Base-by-base conservation (phyloP, 495 filamentous ascomycete genomes). In the Penicillium argentinense region DNA sequence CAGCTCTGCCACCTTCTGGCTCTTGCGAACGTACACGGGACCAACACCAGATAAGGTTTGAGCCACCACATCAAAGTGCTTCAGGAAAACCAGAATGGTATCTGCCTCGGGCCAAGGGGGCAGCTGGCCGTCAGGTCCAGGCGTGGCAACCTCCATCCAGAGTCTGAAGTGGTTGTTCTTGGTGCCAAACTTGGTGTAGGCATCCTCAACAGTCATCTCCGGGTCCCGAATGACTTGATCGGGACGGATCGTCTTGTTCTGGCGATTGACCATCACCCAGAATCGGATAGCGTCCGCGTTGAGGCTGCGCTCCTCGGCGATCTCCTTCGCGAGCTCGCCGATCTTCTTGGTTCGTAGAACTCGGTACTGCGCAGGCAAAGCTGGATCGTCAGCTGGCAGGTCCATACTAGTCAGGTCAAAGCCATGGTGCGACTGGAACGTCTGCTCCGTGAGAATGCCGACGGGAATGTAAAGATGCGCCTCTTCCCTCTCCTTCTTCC, bases 241-340 rank as follows among this genome's bases (percentile, higher is more conserved):
- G 1, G 95, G 93, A 19, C 93, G 80, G 32, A 86, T 85, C 0
- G 93, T 97, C 71, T 96, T 96, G 62, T 99, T 99, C 59, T 99
- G 93, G 8, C 93, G 88, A 57, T 96, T 97, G 0, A 99, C 95
- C 89, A 99, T 96, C 28, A 87, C 82, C 95, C 93, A 97, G 33
- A 96, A 77, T 22, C 93, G 82, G 16, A 97, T 66, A 24, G 77
- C 75, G 30, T 79, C 78, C 3, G 82, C 71, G 38, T 82, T 64
- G 14, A 74, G 28, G 2, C 68, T 73, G n/a, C 82, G 70, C 40
- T 95, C 85, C 16, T 79, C 71, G 0, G 86, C 91, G 41, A 96
- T 75, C 24, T 69, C 69, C 28, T 77, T 66, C 8, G 82, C 79
- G 49, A 97, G 77, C 2, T 96, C 88, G 21, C 81, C 64, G 18